phyloP scores from a whole-genome alignment of 2,329 filamentous ascomycete species.

The Plectosphaerella cucumerina region DNA sequence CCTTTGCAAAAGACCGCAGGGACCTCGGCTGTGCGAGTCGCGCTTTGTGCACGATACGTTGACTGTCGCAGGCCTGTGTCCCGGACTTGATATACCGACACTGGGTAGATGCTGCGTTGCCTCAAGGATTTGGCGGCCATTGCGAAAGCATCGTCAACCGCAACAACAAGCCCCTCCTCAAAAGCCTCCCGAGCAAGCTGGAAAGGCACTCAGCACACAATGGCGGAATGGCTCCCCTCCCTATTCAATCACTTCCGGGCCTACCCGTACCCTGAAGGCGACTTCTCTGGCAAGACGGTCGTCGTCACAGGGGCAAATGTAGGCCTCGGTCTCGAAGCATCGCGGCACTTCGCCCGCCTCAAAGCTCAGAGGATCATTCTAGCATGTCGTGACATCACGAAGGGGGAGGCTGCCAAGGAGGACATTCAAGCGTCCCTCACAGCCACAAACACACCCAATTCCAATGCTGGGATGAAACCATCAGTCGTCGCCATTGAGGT shows the following conservation, averaged over 20 bases:
- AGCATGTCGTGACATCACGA: slow-evolving; percentile 31
- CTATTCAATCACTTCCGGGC: slow-evolving; percentile 16
- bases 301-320: slow-evolving; percentile 40
- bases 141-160: no score
- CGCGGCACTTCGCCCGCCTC: slow-evolving; percentile 33
- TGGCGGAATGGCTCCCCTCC: slow-evolving; percentile 4
- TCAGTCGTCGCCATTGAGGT: slow-evolving; percentile 22
- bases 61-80: not conserved
- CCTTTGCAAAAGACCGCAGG: no score
- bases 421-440: slow-evolving; percentile 25
- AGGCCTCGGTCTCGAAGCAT: slow-evolving; percentile 37
- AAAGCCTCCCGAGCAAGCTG: not conserved
- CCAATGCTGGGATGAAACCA: no score
- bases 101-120: no score
- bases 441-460: slow-evolving; percentile 10
- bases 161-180: not conserved
- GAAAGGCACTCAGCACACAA: not conserved
- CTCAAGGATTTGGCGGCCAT: no score
- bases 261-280: slow-evolving; percentile 23
- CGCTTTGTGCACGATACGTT: not conserved
- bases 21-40: no score
- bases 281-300: slow-evolving; percentile 29
- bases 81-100: no score
- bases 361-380: slow-evolving; percentile 36
- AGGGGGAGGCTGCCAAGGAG: slow-evolving; percentile 34